These are phyloP conservation scores for Periconia macrospinosa DNA, from an alignment of 2,329 filamentous ascomycete species.

Conservation along the genomic window DNA sequence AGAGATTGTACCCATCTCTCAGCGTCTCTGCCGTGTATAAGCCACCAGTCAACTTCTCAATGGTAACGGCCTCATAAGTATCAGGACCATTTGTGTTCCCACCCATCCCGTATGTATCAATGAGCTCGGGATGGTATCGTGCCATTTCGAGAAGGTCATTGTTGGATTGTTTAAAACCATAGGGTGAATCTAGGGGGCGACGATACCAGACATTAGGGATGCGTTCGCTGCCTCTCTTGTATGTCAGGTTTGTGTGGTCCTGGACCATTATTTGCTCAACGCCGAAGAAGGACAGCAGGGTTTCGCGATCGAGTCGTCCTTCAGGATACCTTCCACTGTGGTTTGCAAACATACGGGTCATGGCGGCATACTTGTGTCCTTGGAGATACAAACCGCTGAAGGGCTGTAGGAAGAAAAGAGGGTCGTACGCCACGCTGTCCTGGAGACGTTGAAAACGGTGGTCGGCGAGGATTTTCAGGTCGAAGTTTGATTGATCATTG, in stretches of 20 bases:
- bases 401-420: conserved; percentile 10
- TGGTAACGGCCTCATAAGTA: conserved; percentile 14
- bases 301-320: conserved; percentile 8
- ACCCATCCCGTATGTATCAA: conserved; percentile 11
- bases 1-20: conserved; percentile 18
- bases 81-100: conserved; percentile 8
- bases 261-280: background rate
- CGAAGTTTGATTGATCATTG: conserved; percentile 5
- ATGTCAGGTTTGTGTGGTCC: background rate
- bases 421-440: conserved; percentile 8
- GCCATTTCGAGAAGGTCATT: conserved; percentile 12
- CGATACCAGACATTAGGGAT: conserved; percentile 16
- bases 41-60: conserved; percentile 27
- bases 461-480: conserved; percentile 7
- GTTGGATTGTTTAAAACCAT: conserved; percentile 12
- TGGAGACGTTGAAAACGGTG: conserved; percentile 8
- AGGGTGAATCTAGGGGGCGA: conserved; percentile 7
- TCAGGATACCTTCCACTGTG: conserved; percentile 9
- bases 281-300: conserved; percentile 12
- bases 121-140: conserved; percentile 7
- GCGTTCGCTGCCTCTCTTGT: conserved; percentile 10
- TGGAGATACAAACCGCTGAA: conserved; percentile 8
- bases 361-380: conserved; percentile 5
- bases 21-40: conserved; percentile 21
- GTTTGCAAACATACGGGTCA: conserved; percentile 7